These are phyloP conservation scores for Lecanicillium sp. DNA, from an alignment of 2,329 filamentous ascomycete species.

Conservation along the genomic window DNA sequence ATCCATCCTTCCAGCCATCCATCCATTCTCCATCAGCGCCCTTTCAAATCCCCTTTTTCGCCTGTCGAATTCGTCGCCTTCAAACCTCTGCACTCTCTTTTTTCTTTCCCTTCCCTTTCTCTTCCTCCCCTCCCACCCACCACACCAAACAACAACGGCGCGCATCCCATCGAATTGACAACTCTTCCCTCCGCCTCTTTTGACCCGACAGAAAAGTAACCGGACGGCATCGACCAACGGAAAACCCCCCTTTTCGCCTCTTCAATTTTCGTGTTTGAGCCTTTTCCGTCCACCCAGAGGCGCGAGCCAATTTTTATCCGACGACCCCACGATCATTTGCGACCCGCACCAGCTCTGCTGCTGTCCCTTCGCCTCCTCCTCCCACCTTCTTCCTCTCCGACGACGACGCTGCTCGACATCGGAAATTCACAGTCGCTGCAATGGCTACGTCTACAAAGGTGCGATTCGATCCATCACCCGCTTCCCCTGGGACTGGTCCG, in stretches of 20 bases:
- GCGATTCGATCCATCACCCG: neutral
- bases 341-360: constrained; percentile 10
- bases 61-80: too few relatives aligned
- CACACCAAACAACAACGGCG: too few relatives aligned
- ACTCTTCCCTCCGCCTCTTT: too few relatives aligned
- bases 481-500: neutral
- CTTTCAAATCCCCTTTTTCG: neutral
- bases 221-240: too few relatives aligned
- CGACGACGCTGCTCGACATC: neutral
- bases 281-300: neutral
- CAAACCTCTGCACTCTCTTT: too few relatives aligned
- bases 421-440: constrained; percentile 7
- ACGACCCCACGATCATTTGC: constrained; percentile 8
- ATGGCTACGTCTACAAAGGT: constrained; percentile 16
- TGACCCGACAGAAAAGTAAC: too few relatives aligned
- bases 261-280: neutral
- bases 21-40: neutral
- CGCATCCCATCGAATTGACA: too few relatives aligned
- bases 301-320: constrained; percentile 11
- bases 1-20: neutral
- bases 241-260: too few relatives aligned
- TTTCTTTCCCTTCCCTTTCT: neutral
- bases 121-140: neutral
- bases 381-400: neutral
- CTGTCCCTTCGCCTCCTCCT: neutral